A percentile compares a stretch with the other conserved stretches of the same genome.
These are phyloP conservation scores for Zasmidium cellare DNA, from an alignment of 2,329 filamentous ascomycete species.

Conservation along the genomic window DNA sequence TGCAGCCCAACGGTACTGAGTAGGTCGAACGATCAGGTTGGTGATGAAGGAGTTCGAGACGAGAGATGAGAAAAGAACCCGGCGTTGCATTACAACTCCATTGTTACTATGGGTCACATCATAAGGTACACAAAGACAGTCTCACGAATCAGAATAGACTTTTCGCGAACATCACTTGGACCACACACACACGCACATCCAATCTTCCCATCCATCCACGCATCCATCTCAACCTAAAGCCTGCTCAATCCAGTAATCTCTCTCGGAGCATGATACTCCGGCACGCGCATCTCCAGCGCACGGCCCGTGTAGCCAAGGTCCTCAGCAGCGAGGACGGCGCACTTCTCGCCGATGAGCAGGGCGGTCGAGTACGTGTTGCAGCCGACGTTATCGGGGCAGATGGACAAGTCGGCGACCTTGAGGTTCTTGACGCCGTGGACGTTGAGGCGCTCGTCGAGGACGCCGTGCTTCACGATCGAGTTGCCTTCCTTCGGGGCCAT, in stretches of 20 bases:
- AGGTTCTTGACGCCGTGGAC: conserved; percentile 75
- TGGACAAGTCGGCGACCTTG: conserved; percentile 74
- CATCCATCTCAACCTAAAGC: conserved; percentile 33
- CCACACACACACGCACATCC: neutral
- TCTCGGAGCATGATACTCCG: conserved; percentile 48
- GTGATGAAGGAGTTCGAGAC: neutral
- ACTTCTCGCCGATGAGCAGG: conserved; percentile 75
- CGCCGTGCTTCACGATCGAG: conserved; percentile 76
- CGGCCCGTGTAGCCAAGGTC: conserved; percentile 72
- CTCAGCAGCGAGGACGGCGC: conserved; percentile 67
- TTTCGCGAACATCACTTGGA: neutral
- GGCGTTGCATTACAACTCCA: neutral
- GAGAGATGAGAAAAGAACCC: neutral
- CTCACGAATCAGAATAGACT: neutral
- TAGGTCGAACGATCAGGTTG: too few species aligned
- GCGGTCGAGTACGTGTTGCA: conserved; percentile 65
- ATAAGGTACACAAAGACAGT: neutral
- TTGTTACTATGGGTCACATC: neutral
- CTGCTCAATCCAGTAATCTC: conserved; percentile 45
- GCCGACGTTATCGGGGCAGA: conserved; percentile 77
- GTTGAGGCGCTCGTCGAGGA: conserved; percentile 74
- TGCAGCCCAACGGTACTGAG: too few species aligned
- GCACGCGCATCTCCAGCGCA: conserved; percentile 75
- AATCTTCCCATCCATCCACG: too few species aligned
- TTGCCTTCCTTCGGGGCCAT: conserved; percentile 78